These are phyloP conservation scores for Aspergillus persii DNA, from an alignment of 2,329 filamentous ascomycete species.

Conservation along the genomic window DNA sequence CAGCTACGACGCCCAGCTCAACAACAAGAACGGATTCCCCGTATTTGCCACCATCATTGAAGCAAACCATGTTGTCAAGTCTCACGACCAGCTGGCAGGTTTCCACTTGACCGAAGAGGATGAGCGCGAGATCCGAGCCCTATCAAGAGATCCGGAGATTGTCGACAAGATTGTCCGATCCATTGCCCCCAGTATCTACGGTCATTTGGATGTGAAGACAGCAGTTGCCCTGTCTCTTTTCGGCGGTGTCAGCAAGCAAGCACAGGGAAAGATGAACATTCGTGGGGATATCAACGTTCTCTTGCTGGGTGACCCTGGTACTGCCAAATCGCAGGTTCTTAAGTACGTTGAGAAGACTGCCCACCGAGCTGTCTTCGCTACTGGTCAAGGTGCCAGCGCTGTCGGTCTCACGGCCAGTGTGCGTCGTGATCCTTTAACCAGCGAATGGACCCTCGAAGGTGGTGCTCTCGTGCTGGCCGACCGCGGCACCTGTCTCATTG, in stretches of 20 bases:
- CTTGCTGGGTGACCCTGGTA: constrained; percentile 93
- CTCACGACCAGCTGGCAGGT: constrained; percentile 94
- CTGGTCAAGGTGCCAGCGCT: constrained; percentile 92
- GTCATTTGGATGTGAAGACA: constrained; percentile 95
- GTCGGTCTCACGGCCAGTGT: constrained; percentile 98
- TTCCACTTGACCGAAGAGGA: constrained; percentile 95
- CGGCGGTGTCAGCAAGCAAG: constrained; percentile 86
- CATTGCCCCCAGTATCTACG: constrained; percentile 96
- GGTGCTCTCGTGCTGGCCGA: constrained; percentile 94
- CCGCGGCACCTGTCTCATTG: constrained; percentile 90
- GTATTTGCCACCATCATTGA: constrained; percentile 97
- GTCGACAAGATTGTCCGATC: constrained; percentile 90
- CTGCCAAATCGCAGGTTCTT: constrained; percentile 93
- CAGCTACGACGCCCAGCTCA: constrained; percentile 95
- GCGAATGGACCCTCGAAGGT: constrained; percentile 96
- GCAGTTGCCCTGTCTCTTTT: constrained; percentile 92
- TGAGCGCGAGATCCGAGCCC: constrained; percentile 80
- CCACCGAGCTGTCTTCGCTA: constrained; percentile 94
- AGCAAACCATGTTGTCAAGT: constrained; percentile 95
- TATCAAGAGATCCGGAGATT: constrained; percentile 87
- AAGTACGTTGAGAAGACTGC: constrained; percentile 98
- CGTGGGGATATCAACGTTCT: constrained; percentile 98
- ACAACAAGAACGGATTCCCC: constrained; percentile 97
- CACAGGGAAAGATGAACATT: constrained; percentile 84
- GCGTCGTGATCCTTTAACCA: constrained; percentile 88